Evolutionary conservation across 805 yeast genomes (phyloP).

Genomic region (Cyberlindnera samutprakarnensis): DNA sequence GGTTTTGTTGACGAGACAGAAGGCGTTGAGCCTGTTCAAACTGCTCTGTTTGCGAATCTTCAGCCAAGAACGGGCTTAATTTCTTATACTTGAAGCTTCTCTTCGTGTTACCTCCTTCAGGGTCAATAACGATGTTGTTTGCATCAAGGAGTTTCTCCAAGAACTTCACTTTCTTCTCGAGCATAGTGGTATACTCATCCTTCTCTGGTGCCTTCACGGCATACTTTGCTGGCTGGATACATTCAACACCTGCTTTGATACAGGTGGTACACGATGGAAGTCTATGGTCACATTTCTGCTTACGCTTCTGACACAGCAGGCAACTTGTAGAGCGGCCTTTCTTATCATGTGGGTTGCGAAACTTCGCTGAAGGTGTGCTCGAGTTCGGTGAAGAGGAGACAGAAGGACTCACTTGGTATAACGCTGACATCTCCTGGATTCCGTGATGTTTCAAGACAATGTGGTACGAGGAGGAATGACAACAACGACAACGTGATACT

Average conservation of each 20-base stretch:
- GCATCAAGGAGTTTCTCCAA: slow-evolving; percentile 41
- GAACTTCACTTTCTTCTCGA: slow-evolving; percentile 47
- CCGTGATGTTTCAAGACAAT: too few species aligned
- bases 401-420: too few species aligned
- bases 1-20: slow-evolving; percentile 2
- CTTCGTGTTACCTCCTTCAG: slow-evolving; percentile 22
- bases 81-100: slow-evolving; percentile 31
- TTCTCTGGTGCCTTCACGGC: slow-evolving; percentile 36
- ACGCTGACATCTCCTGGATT: too few species aligned
- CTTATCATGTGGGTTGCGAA: slow-evolving; percentile 30
- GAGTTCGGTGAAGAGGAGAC: too few species aligned
- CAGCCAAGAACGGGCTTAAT: slow-evolving; percentile 27
- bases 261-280: slow-evolving; percentile 61
- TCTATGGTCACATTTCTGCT: slow-evolving; percentile 60
- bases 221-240: slow-evolving; percentile 59
- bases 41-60: slow-evolving; percentile 3
- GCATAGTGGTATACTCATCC: slow-evolving; percentile 48
- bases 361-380: too few species aligned
- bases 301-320: slow-evolving; percentile 46
- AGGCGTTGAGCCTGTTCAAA: not conserved
- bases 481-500: too few species aligned
- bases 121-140: slow-evolving; percentile 18
- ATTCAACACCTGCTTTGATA: slow-evolving; percentile 51
- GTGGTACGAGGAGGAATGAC: too few species aligned
- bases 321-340: slow-evolving; percentile 54